Base-by-base conservation (phyloP, 2,329 filamentous ascomycete genomes). In the Hypoxylon sp. region DNA sequence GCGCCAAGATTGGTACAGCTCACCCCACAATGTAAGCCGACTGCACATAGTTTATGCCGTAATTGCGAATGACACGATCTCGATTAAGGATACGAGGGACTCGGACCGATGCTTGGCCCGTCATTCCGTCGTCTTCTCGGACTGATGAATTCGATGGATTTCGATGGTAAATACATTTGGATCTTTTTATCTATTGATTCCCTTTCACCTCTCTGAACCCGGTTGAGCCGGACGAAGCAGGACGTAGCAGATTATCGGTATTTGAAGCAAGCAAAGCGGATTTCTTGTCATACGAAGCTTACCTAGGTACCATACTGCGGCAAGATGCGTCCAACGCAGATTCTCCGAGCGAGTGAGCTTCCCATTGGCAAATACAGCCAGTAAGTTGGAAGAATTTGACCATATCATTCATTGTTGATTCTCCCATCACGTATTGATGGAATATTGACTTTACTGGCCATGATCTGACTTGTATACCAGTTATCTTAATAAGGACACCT, bases 401-500 rank as follows among this genome's bases (percentile, higher is more conserved):
- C 14, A 8, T 30, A 30, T 27, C 1, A 27, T 30, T 21, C n/a
- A 54, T 19, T n/a, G 41, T 45, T 5, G 6, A 32, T 21, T 25
- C 53, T 21, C 6, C 14, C 14, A 11, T 27, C 2, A n/a, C 5
- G 2, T 30, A 30, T 48, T 32, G 16, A 21, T 6, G 11, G 16
- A 32, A 4, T 23, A 11, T 5, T 16, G 4, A 2, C 6, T 7
- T 56, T 45, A 5, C 21, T 25, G 2, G 54, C 29, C 16, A n/a
- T 16, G 12, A 23, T 43, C 48, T 53, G 16, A 67, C 55, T 27
- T 30, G 1, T 19, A 11, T 41, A 34, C 32, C 32, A 70, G 68
- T 19, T 69, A 69, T 53, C 54, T 69, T 7, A 70, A 70, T 29
- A 70, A 70, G 23, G 65, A 69, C n/a, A 69, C 54, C 5, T 70